Evolutionary conservation across 2,329 filamentous ascomycete species (phyloP).

Genomic region (Hypoxylon sp.): DNA sequence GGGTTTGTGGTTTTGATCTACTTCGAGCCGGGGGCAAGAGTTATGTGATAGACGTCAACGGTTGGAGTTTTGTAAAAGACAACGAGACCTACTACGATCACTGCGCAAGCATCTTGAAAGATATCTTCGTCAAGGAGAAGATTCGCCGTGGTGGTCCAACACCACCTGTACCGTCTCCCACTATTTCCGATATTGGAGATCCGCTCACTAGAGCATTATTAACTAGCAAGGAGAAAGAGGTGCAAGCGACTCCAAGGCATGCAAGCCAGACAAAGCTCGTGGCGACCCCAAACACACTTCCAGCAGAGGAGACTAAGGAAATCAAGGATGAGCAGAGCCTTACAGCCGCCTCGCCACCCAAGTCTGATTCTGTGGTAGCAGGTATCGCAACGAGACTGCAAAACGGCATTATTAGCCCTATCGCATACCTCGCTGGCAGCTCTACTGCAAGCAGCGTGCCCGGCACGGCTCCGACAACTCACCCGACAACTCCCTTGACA

Average conservation of each 20-base stretch:
- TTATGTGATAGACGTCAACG: conserved; percentile 98
- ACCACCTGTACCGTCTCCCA: conserved; percentile 61
- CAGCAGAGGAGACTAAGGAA: conserved; percentile 36
- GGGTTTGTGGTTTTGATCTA: conserved; percentile 95
- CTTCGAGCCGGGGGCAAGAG: conserved; percentile 88
- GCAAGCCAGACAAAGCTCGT: conserved; percentile 35
- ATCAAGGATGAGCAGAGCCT: conserved; percentile 37
- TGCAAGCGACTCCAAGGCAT: conserved; percentile 36
- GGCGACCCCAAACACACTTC: conserved; percentile 15
- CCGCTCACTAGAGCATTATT: conserved; percentile 43
- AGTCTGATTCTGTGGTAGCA: conserved; percentile 39
- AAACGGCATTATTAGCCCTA: conserved; percentile 49
- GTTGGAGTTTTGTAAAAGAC: conserved; percentile 99
- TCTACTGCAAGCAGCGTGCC: conserved; percentile 48
- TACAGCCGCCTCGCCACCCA: conserved; percentile 30
- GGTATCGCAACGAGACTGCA: conserved; percentile 47
- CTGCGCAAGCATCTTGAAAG: conserved; percentile 83
- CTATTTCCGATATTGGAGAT: conserved; percentile 52
- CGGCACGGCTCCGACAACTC: conserved; percentile 51
- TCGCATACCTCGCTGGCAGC: conserved; percentile 42
- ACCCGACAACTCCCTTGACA: conserved; percentile 49
- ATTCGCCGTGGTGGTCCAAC: conserved; percentile 68
- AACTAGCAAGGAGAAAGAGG: conserved; percentile 53
- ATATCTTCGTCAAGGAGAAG: conserved; percentile 87
- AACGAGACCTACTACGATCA: conserved; percentile 98